Conservation (phyloP, 805 yeast species). For the Jamesozyma jinghongensis region DNA sequence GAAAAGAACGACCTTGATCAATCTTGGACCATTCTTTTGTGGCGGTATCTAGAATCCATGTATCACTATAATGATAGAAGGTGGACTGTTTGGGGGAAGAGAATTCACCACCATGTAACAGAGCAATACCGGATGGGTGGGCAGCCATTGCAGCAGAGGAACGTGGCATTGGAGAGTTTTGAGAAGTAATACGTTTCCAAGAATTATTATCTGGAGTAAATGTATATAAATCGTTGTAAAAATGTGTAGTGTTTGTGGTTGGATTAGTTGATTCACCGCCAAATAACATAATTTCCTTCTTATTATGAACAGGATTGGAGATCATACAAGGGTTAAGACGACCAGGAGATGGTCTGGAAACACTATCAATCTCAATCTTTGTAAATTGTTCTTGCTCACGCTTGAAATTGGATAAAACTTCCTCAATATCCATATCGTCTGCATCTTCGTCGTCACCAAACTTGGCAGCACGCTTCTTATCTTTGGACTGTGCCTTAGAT, state of each 20-base stretch:
- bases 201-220: constrained; percentile 67
- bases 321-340: constrained; percentile 66
- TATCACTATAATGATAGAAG: constrained; percentile 92
- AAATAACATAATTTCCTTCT: constrained; percentile 69
- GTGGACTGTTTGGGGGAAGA: constrained; percentile 94
- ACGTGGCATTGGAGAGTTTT: constrained; percentile 84
- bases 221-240: constrained; percentile 72
- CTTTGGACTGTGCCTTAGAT: constrained; percentile 63
- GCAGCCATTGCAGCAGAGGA: constrained; percentile 90
- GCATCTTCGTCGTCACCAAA: constrained; percentile 60
- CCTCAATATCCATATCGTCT: constrained; percentile 81
- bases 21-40: constrained; percentile 86
- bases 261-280: constrained; percentile 73
- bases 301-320: constrained; percentile 65
- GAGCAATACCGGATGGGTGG: constrained; percentile 79
- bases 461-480: constrained; percentile 65
- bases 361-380: constrained; percentile 53
- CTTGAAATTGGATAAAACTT: constrained; percentile 66
- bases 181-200: constrained; percentile 74
- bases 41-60: constrained; percentile 84
- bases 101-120: constrained; percentile 94
- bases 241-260: constrained; percentile 43
- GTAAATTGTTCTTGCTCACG: constrained; percentile 72
- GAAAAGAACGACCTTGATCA: constrained; percentile 51
- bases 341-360: constrained; percentile 43